These are phyloP conservation scores for Cadophora sp. DNA, from an alignment of 2,329 filamentous ascomycete genomes.

Conservation along the genomic window DNA sequence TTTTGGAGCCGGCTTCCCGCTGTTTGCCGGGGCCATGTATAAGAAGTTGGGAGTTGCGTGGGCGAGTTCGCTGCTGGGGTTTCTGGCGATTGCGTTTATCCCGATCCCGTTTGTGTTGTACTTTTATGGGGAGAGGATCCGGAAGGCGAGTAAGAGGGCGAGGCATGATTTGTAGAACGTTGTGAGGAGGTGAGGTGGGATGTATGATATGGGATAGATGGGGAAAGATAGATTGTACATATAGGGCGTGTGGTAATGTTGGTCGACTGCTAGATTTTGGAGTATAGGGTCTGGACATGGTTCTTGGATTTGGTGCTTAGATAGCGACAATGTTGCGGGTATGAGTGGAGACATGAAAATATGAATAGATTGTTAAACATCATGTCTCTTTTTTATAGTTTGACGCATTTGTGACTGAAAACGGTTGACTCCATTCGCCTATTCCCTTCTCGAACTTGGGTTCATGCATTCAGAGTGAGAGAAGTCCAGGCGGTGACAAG, in stretches of 20 bases:
- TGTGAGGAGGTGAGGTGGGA: not conserved
- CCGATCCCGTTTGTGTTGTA: constrained; percentile 40
- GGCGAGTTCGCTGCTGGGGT: constrained; percentile 45
- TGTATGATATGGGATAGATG: not conserved
- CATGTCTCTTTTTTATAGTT: no score
- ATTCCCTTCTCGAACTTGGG: not conserved
- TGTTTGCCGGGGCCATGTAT: constrained; percentile 46
- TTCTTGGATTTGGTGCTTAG: not conserved
- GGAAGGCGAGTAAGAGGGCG: constrained; percentile 35
- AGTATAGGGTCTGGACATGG: not conserved
- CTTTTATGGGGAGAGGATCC: constrained; percentile 36
- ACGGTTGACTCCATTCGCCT: not conserved
- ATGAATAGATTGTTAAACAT: no score
- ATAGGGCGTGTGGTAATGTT: not conserved
- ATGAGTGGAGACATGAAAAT: no score
- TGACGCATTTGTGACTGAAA: no score
- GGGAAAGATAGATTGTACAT: not conserved
- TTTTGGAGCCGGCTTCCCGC: constrained; percentile 46
- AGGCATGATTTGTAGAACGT: constrained; percentile 34
- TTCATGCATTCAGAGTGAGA: not conserved
- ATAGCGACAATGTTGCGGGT: not conserved
- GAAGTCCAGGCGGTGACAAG: not conserved
- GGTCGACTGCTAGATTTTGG: not conserved
- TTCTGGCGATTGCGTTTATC: constrained; percentile 42
- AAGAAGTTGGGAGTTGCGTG: constrained; percentile 44